phyloP scores from a whole-genome alignment of 805 yeast genomes.

The Ogataea sp. region DNA sequence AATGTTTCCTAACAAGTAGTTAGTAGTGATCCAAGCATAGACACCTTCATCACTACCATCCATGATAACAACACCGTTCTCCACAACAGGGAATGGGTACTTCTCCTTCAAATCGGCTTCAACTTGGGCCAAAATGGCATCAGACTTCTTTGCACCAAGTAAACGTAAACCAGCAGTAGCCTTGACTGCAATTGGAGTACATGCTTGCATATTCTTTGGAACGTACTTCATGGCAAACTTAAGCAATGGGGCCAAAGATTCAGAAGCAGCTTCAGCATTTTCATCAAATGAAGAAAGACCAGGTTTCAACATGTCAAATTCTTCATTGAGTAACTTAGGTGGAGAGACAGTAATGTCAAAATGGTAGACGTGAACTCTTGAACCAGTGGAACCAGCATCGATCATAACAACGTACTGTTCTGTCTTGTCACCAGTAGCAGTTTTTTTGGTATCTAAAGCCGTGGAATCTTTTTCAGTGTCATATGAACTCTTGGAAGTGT shows the following conservation, averaged over 20 bases:
- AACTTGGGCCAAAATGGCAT: constrained; percentile 68
- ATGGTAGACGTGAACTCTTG: constrained; percentile 89
- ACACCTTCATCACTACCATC: constrained; percentile 97
- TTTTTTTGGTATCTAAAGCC: constrained; percentile 4
- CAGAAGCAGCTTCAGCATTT: constrained; percentile 80
- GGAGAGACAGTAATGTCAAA: constrained; percentile 83
- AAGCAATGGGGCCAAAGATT: constrained; percentile 78
- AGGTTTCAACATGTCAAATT: constrained; percentile 83
- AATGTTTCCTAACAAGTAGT: constrained; percentile 87
- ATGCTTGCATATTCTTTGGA: constrained; percentile 62
- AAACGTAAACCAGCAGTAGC: constrained; percentile 96
- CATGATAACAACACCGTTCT: constrained; percentile 87
- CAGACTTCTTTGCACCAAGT: constrained; percentile 69
- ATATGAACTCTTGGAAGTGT: constrained; percentile 3
- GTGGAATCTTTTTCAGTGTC: constrained; percentile 10
- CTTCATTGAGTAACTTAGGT: constrained; percentile 73
- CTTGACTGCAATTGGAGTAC: constrained; percentile 93
- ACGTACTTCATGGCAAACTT: constrained; percentile 67
- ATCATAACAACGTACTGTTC: constrained; percentile 82
- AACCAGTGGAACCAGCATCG: constrained; percentile 98
- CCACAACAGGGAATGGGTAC: constrained; percentile 89
- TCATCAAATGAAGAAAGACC: constrained; percentile 83
- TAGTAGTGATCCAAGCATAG: constrained; percentile 97
- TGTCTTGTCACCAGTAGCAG: constrained; percentile 26
- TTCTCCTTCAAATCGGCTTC: constrained; percentile 64